Evolutionary conservation across 2,329 filamentous ascomycete species (phyloP).

Genomic region (Beauveria brongniartii): DNA sequence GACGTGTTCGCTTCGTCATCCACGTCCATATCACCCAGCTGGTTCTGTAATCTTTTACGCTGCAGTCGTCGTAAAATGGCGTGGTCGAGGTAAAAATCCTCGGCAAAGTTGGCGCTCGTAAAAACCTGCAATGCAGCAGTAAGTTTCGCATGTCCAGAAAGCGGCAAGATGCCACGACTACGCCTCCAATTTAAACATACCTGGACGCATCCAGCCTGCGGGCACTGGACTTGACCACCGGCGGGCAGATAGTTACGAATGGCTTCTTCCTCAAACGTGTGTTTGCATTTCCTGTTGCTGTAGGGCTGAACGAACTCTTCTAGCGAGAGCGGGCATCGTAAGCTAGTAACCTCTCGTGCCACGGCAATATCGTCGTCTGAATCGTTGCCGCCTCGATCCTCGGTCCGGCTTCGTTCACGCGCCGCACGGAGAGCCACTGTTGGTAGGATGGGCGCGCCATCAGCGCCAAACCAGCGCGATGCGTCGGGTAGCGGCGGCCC

Average conservation of each 20-base stretch:
- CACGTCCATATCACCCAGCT: conserved; percentile 27
- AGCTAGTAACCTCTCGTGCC: conserved; percentile 52
- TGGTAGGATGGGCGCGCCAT: conserved; percentile 34
- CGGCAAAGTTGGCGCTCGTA: conserved; percentile 25
- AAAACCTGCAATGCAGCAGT: conserved; percentile 33
- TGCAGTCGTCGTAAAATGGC: conserved; percentile 50
- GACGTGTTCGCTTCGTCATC: conserved; percentile 29
- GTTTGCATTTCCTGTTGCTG: conserved; percentile 59
- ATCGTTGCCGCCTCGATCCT: conserved; percentile 32
- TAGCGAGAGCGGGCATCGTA: conserved; percentile 63
- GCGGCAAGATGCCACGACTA: background rate
- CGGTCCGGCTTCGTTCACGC: conserved; percentile 8
- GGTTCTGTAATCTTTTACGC: conserved; percentile 37
- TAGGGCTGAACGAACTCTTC: conserved; percentile 56
- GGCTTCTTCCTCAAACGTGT: conserved; percentile 61
- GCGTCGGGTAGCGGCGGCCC: conserved; percentile 45
- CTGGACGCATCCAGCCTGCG: conserved; percentile 55
- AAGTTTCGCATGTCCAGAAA: background rate
- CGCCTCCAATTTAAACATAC: conserved; percentile 26
- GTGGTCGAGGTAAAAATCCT: conserved; percentile 49
- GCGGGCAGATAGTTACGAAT: conserved; percentile 49
- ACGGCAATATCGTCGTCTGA: conserved; percentile 64
- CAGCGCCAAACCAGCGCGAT: conserved; percentile 43
- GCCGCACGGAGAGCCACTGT: conserved; percentile 13
- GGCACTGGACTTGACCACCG: conserved; percentile 44